Conservation (phyloP, 1,284 basidiomycete genomes). For the Ceratobasidium sp. region DNA sequence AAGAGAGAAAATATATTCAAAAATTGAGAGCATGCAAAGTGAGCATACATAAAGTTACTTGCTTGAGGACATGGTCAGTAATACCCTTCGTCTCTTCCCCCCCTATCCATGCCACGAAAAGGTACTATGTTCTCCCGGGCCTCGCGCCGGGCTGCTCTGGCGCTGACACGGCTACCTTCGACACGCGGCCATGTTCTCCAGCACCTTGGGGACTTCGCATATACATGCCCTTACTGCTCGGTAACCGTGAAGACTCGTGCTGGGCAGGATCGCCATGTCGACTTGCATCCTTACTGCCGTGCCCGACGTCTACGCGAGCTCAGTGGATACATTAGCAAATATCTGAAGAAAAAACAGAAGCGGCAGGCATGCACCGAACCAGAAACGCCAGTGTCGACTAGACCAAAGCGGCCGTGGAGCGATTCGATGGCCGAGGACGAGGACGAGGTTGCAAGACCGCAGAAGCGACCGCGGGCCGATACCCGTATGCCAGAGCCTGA, state of each 20-base stretch:
- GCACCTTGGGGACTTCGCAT: not conserved
- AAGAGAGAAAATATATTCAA: too few relatives aligned
- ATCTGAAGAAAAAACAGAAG: conserved; percentile 8
- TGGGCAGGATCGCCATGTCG: not conserved
- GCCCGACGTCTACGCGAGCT: not conserved
- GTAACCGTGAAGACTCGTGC: not conserved
- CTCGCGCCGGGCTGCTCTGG: too few relatives aligned
- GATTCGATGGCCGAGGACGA: not conserved
- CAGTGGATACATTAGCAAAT: not conserved
- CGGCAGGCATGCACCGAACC: not conserved
- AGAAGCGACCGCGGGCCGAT: not conserved
- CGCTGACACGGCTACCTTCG: too few relatives aligned
- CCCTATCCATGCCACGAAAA: too few relatives aligned
- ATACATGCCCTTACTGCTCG: conserved; percentile 25
- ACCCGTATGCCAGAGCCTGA: too few relatives aligned
- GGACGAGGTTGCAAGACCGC: not conserved
- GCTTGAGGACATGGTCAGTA: too few relatives aligned
- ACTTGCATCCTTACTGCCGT: not conserved
- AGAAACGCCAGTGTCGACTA: not conserved
- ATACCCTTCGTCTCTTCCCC: too few relatives aligned
- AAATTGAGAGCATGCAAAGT: too few relatives aligned
- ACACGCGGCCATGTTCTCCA: too few relatives aligned
- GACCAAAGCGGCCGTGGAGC: conserved; percentile 1
- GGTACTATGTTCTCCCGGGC: too few relatives aligned
- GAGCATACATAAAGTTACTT: too few relatives aligned